Base-by-base conservation (phyloP, 495 filamentous ascomycete genomes). In the Staphylotrichum longicolle region DNA sequence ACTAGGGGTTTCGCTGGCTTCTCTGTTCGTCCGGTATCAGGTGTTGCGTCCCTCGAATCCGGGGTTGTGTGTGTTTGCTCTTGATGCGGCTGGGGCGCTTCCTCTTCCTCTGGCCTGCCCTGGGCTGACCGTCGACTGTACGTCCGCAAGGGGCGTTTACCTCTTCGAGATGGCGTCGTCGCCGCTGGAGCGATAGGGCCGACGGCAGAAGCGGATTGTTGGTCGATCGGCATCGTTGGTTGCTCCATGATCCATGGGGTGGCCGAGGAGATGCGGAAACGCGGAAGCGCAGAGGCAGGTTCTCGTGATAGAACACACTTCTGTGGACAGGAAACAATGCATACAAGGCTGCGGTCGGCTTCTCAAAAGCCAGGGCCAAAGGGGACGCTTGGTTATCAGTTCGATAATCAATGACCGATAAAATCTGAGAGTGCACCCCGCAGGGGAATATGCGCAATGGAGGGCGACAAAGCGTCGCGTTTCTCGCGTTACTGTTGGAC, bases 61-160 rank as follows among this genome's bases (percentile, higher is more conserved):
- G 34, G 35, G 7, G 51, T 27, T 27, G 34, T 40, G 51, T n/a
- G 15, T 6, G 9, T 46, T 46, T n/a, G 49, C 7, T 47, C 39
- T 42, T 52, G 39, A 42, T 55, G 47, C 44, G 12, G 54, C 59
- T 32, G 58, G 34, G 54, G 10, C 4, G 54, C 30, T 33, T 50
- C 42, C 6, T 45, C 14, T 46, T 65, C 52, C 33, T 66, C 42
- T 46, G 72, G 63, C 64, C 68, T 57, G 51, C 30, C 33, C 40
- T 40, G 30, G 47, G 65, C 55, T 63, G 72, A 55, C 10, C 74
- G 76, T 27, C 75, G 75, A 45, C 78, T 68, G 54, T 81, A 81
- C 4, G 78, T 81, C 53, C 77, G 75, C 14, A 78, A 57, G 0
- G 73, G 75, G 39, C 73, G 70, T 61, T 74, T 78, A 51, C 64